phyloP scores from a whole-genome alignment of 768 basidiomycete genomes.

The Hypholoma fasciculare region DNA sequence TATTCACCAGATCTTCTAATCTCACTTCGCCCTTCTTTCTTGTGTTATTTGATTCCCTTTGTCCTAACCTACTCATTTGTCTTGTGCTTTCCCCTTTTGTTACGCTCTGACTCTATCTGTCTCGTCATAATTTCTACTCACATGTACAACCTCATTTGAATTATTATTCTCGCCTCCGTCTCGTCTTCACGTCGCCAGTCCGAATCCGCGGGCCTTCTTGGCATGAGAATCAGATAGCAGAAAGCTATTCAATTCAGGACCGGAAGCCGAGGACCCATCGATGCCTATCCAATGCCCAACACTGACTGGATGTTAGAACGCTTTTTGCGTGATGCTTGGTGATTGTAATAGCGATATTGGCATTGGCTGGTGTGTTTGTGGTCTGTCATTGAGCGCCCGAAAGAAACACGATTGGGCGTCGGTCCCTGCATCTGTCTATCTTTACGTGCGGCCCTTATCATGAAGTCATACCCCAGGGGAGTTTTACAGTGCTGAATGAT shows the following conservation, averaged over 20 bases:
- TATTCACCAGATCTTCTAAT: not conserved
- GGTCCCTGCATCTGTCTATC: not conserved
- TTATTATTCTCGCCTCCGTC: constrained; percentile 1
- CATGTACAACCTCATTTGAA: constrained; percentile 11
- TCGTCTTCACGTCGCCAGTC: not conserved
- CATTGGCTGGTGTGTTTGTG: not conserved
- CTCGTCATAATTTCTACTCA: constrained; percentile 11
- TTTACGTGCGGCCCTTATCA: constrained; percentile 2
- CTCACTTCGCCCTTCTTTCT: not conserved
- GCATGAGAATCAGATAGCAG: not conserved
- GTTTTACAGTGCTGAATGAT: not conserved
- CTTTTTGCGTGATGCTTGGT: not conserved
- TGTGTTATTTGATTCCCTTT: not conserved
- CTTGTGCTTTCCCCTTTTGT: not conserved
- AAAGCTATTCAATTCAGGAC: not conserved
- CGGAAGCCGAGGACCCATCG: not conserved
- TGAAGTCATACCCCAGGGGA: not conserved
- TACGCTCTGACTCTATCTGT: constrained; percentile 5
- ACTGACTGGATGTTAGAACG: not conserved
- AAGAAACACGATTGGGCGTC: not conserved
- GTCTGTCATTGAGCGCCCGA: not conserved
- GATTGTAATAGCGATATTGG: not conserved
- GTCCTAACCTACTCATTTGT: not conserved
- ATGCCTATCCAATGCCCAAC: not conserved
- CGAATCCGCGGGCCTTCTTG: not conserved